Evolutionary conservation across 208 protist species (phyloP).

Genomic region (Leishmania mexicana): DNA sequence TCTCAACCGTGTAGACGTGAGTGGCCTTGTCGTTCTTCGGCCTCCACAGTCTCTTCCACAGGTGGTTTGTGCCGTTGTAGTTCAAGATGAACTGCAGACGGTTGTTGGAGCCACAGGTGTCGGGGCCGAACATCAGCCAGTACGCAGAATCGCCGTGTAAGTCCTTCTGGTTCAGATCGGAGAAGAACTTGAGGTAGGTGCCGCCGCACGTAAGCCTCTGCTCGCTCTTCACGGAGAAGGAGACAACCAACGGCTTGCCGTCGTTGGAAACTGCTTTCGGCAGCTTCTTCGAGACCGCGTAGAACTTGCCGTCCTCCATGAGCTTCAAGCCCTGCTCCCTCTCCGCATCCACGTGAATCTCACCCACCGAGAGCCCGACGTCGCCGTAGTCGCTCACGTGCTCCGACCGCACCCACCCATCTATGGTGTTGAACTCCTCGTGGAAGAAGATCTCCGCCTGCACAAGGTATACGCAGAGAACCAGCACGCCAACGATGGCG

Average conservation of each 20-base stretch:
- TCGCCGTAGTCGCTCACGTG: conserved; percentile 63
- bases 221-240: conserved; percentile 92
- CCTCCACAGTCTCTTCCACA: conserved; percentile 77
- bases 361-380: conserved; percentile 56
- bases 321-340: conserved; percentile 88
- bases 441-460: conserved; percentile 65
- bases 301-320: conserved; percentile 87
- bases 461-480: conserved; percentile 33
- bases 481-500: conserved; percentile 24
- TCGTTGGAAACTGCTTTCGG: conserved; percentile 76
- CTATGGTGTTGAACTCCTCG: conserved; percentile 68
- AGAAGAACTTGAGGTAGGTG: conserved; percentile 95
- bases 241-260: conserved; percentile 90
- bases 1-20: conserved; percentile 94
- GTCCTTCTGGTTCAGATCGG: conserved; percentile 67
- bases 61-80: conserved; percentile 93
- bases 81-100: conserved; percentile 94
- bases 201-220: conserved; percentile 93
- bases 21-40: conserved; percentile 78
- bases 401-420: conserved; percentile 67
- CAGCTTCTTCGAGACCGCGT: conserved; percentile 84
- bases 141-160: conserved; percentile 92
- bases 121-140: conserved; percentile 97
- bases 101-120: conserved; percentile 87
- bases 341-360: conserved; percentile 58